A percentile compares a stretch with the other conserved stretches of the same genome.
Conservation (phyloP, 2,329 filamentous ascomycete genomes). For the Cladophialophora psammophila region DNA sequence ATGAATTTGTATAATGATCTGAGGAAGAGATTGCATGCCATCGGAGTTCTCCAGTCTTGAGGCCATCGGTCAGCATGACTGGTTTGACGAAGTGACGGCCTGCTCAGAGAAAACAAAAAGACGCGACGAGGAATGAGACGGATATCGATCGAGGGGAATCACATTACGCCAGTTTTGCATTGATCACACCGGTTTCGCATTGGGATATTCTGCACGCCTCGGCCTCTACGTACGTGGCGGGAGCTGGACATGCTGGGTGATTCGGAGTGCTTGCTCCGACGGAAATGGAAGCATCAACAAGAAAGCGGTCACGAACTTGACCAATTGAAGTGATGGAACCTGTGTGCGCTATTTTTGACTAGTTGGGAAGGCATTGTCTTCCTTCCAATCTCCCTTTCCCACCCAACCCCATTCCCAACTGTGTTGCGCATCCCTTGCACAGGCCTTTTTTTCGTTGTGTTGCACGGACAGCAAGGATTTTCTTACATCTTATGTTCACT, state of each 20-base stretch:
- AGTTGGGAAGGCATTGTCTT: not conserved
- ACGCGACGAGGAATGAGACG: not conserved
- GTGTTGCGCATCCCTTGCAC: too few species aligned
- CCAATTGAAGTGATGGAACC: too few species aligned
- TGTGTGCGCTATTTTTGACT: too few species aligned
- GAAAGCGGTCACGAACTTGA: not conserved
- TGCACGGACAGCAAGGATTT: too few species aligned
- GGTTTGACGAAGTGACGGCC: conserved; percentile 6
- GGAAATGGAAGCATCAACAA: not conserved
- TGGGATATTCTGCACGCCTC: not conserved
- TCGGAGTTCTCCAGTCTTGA: not conserved
- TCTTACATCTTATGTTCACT: too few species aligned
- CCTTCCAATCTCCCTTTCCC: too few species aligned
- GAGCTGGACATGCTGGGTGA: not conserved
- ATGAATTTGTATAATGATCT: not conserved
- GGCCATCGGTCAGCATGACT: not conserved
- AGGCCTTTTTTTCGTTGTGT: too few species aligned
- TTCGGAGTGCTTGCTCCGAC: not conserved
- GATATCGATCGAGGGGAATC: not conserved
- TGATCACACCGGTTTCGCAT: not conserved
- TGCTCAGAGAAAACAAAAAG: not conserved
- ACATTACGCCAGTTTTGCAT: not conserved
- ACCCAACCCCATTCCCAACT: too few species aligned
- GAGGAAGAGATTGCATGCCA: not conserved
- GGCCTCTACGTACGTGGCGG: not conserved